Percentiles rank a stretch among this genome's conserved stretches.
These are phyloP conservation scores for Sorghum bicolor DNA, from an alignment of 176 grass and related monocot genomes.

Conservation along the genomic window Sorghum_bicolor_NCBIv3 NC_012878.2:53604001-53604500, in stretches of 20 bases:
- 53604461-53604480: neutral
- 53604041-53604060: slow-evolving; percentile 3
- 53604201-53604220: slow-evolving; percentile 15
- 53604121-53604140: neutral
- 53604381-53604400: slow-evolving; percentile 36
- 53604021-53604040: slow-evolving; percentile 27
- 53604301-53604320: slow-evolving; percentile 1
- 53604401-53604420: slow-evolving; percentile 25
- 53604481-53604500: neutral
- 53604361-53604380: slow-evolving; percentile 36
- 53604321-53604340: neutral
- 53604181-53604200: slow-evolving; percentile 8
- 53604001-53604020: slow-evolving; percentile 33
- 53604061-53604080: neutral
- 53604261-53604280: too few species aligned
- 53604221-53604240: neutral
- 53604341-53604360: slow-evolving; percentile 27
- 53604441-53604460: neutral
- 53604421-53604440: neutral
- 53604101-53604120: neutral
- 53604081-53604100: slow-evolving; percentile 28
- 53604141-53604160: neutral
- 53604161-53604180: neutral
- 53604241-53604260: neutral
- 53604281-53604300: neutral